Conservation (phyloP, 78 protist species). For the Emiliania huxleyi region DNA sequence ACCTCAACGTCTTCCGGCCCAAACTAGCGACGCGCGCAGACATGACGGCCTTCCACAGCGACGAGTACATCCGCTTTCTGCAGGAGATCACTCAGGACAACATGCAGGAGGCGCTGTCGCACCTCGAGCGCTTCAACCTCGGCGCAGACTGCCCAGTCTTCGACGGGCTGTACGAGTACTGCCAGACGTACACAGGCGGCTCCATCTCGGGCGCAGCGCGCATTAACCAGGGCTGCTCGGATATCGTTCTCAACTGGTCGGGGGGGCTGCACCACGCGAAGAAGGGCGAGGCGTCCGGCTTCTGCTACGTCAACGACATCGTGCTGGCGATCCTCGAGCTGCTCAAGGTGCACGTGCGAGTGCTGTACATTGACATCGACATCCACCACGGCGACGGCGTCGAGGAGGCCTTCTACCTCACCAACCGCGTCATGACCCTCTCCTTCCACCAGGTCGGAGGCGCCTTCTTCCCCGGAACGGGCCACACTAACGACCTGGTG, state of each 20-base stretch:
- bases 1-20: conserved; percentile 82
- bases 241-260: conserved; percentile 96
- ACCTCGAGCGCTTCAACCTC: conserved; percentile 53
- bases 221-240: conserved; percentile 77
- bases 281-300: conserved; percentile 94
- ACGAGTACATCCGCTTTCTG: conserved; percentile 94
- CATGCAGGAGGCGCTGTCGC: conserved; percentile 25
- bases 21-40: conserved; percentile 78
- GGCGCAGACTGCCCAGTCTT: conserved; percentile 97
- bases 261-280: conserved; percentile 99
- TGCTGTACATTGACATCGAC: conserved; percentile 76
- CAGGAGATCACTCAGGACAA: conserved; percentile 82
- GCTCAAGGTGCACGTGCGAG: conserved; percentile 69
- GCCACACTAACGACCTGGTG: conserved; percentile 66
- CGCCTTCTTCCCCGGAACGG: conserved; percentile 93
- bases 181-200: conserved; percentile 92
- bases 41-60: conserved; percentile 90
- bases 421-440: conserved; percentile 73
- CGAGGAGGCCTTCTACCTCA: conserved; percentile 77
- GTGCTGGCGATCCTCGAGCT: conserved; percentile 95
- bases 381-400: conserved; percentile 81
- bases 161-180: conserved; percentile 92
- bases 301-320: conserved; percentile 98
- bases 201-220: conserved; percentile 80
- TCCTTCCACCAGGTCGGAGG: conserved; percentile 92